Base-by-base conservation (phyloP, 2,329 filamentous ascomycete genomes). In the Phaeosphaeriaceae sp. region DNA sequence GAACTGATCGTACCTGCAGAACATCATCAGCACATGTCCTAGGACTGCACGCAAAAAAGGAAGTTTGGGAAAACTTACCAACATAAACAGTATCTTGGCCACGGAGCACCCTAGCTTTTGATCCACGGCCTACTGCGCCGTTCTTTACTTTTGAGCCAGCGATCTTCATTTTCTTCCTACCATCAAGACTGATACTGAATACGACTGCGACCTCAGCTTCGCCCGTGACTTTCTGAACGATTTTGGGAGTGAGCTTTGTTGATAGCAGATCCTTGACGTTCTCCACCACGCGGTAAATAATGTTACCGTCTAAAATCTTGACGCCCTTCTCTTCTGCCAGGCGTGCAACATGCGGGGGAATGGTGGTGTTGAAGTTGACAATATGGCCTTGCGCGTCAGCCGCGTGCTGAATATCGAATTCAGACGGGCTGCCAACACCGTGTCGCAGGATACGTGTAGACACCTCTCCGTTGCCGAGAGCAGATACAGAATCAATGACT, bases 361-460 rank as follows among this genome's bases (percentile, higher is more conserved):
- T 77, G 0, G 82, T 63, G 40, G 84, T 85, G 74, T 97, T 97
- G 81, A 99, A 99, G 63, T 89, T 90, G 72, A 97, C 80, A 56
- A 97, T 85, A 61, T 87, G 78, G 29, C 89, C 90, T 21, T 84
- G 81, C 1, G 93, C 89, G 15, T 84, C 84, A 1, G 88, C 85
- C 0, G 94, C 93, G 68, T 94, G 89, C 67, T 96, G 90, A 46
- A 99, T 81, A 70, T 99, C 94, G 56, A 86, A 95, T 75, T 97
- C 90, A 28, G 83, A 85, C 34, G 97, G 82, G 18, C 86, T 80
- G 1, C 94, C 95, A 1, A 94, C 88, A 2, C 82, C 85, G 3
- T 88, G 87, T 17, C 88, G 86, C 29, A 99, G 83, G 50, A 99
- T 81, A 48, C 86, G 84, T 12, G 92, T 83, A 26, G 80, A 83